A percentile compares a stretch with the other conserved stretches of the same genome.
phyloP scores from a whole-genome alignment of 371 early-diverging fungal genomes.

The Gilbertella persicaria region DNA sequence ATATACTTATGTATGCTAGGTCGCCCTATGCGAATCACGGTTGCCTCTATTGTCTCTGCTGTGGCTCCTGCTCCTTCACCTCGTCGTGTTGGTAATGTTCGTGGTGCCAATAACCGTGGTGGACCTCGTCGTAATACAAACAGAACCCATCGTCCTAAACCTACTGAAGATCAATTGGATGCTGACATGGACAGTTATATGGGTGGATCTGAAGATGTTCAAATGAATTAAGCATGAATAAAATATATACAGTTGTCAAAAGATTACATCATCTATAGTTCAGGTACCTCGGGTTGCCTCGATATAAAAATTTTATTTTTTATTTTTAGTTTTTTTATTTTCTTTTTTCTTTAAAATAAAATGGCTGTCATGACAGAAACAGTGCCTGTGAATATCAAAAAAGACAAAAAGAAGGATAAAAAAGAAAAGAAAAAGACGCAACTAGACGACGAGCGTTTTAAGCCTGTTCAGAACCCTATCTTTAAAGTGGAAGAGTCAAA shows the following conservation, averaged over 20 bases:
- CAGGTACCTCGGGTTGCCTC: too few relatives aligned
- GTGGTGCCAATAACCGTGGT: conserved; percentile 17
- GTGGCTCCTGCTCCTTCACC: conserved; percentile 12
- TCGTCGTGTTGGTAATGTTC: conserved; percentile 6
- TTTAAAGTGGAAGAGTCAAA: conserved; percentile 9
- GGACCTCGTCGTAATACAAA: conserved; percentile 20
- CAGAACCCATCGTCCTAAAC: conserved; percentile 30
- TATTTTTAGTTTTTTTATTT: too few relatives aligned
- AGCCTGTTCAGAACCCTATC: conserved; percentile 21
- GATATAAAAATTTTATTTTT: too few relatives aligned
- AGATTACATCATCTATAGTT: too few relatives aligned
- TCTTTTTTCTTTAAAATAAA: too few relatives aligned
- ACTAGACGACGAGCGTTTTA: conserved; percentile 12
- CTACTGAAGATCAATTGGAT: conserved; percentile 46
- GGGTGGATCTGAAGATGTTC: conserved; percentile 20
- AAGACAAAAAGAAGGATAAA: conserved; percentile 3
- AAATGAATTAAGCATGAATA: conserved; percentile 8
- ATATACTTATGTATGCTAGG: conserved; percentile 19
- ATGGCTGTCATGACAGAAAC: too few relatives aligned
- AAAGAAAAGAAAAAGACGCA: background rate
- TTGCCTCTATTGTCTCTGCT: conserved; percentile 21
- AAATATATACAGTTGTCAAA: too few relatives aligned
- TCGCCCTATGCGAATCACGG: conserved; percentile 53
- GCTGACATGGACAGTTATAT: conserved; percentile 59
- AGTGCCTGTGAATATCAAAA: background rate